Evolutionary conservation across 352 stramenopile species (phyloP), one percentile per base, ranked within the genome.

Genomic region (Phytopythium boreale): DNA sequence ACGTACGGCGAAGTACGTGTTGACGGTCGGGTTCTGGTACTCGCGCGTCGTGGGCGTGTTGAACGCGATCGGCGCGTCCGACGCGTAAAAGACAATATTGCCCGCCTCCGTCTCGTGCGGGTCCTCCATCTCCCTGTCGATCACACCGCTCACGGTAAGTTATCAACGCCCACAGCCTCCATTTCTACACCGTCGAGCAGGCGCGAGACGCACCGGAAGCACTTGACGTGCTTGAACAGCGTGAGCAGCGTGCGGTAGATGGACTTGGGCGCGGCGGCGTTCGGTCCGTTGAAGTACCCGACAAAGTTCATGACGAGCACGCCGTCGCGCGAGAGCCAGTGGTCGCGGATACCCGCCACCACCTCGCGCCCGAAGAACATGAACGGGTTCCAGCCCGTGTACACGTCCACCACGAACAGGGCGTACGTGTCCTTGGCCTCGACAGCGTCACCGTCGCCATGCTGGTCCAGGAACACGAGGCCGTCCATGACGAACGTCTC

Each of bases 291-390:
- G 59, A 87, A 76, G 55, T 82, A 87, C 1, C 85, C 85, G 20
- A 92, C 85, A 66, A 93, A 92, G 62, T 92, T 93, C 64, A 92
- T 73, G 27, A 92, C 81, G 22, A 93, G 56, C n/a, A 93, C 80
- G 4, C 85, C 80, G 50, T 70, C 63, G 19, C 64, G 59, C n/a
- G 62, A 71, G 46, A 92, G 72, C 83, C 83, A 92, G 22, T 80
- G 80, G 37, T 76, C 64, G 3, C 72, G 76, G 55, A 92, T 49
- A 11, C 60, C 70, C 37, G 75, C 31, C 59, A 92, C 75, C 15
- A 84, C 64, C 29, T 92, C 83, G n/a, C 75, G 76, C 22, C 84
- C 66, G 63, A 90, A 89, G 62, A 92, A 92, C 36, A 70, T 70
- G 50, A 92, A 77, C 0, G 83, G 83, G 59, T 92, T 92, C 77